Conservation (phyloP, 2,329 filamentous ascomycete species). For the Colletotrichum sp. region DNA sequence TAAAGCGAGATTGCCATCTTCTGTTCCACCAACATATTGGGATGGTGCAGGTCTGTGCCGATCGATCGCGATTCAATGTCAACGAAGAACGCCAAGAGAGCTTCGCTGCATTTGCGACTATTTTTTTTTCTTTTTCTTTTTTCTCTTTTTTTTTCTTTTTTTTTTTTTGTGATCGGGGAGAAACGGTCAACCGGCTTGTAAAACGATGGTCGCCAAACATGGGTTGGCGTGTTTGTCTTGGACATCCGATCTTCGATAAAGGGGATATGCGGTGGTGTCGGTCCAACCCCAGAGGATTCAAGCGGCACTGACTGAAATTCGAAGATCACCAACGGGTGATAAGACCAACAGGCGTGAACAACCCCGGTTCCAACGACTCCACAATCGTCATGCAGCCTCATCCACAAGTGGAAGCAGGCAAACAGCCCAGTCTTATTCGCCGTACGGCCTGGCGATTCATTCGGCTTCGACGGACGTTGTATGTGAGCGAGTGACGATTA, state of each 20-base stretch:
- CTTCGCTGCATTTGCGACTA: no score
- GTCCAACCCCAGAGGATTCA: neutral
- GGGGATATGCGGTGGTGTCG: neutral
- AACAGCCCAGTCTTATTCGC: neutral
- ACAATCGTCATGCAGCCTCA: neutral
- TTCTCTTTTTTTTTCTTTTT: no score
- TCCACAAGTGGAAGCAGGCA: neutral
- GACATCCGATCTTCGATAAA: neutral
- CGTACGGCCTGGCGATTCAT: neutral
- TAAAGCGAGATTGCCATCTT: neutral
- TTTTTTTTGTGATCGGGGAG: neutral
- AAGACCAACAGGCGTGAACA: neutral
- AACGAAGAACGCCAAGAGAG: no score
- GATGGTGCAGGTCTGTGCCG: no score
- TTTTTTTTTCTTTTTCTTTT: no score
- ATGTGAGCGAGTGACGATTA: neutral
- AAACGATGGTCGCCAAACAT: neutral
- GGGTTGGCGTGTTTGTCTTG: neutral
- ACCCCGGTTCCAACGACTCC: neutral
- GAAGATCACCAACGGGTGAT: neutral
- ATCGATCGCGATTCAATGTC: no score
- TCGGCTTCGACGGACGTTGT: neutral
- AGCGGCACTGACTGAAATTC: neutral
- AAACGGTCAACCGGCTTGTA: neutral
- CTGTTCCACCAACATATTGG: fast-evolving